Base-by-base conservation (phyloP, 176 grass and related monocot genomes). In the Zea luxurians region DNA sequence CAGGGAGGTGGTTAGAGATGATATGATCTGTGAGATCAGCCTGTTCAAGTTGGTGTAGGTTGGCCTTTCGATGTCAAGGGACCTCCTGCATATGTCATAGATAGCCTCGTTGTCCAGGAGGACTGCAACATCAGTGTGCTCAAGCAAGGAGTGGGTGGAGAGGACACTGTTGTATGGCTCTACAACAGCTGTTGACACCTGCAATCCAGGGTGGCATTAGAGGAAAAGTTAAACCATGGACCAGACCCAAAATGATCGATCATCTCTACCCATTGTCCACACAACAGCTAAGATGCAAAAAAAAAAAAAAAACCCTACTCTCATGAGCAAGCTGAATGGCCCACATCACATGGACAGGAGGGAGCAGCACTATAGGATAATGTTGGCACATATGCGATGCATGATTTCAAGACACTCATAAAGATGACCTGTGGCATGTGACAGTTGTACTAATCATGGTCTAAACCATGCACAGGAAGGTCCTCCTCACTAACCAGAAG, bases 111-210 rank as follows among this genome's bases (percentile, higher is more conserved):
- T 97, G 76, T 97, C 92, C 46, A 96, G 49, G 41, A 97, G 85
- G 79, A 97, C 84, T 0, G 91, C 84, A 15, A 97, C 94, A 61
- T 97, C 94, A 4, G 94, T 97, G 84, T 97, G 94, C 76, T 97
- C 94, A n/a, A 97, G 91, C 82, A 97, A 87, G 63, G 94, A 93
- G 81, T 97, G 94, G 70, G 94, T 97, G 11, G 94, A 97, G 8
- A 97, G 91, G 47, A 97, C 94, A 83, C 94, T 97, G 89, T 97
- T 97, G 82, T 97, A 97, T 68, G 94, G 94, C 80, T 97, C 94
- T 79, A 97, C 94, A 83, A 97, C 94, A 81, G 94, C 94, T 86
- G 94, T 97, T 42, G 94, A 97, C 21, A 97, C 91, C 93, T 97
- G 82, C 48, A 83, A 83, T 53, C 64, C 76, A 90, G 66, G 78